Evolutionary conservation across 768 basidiomycete genomes (phyloP).

Genomic region (Pisolithus albus): DNA sequence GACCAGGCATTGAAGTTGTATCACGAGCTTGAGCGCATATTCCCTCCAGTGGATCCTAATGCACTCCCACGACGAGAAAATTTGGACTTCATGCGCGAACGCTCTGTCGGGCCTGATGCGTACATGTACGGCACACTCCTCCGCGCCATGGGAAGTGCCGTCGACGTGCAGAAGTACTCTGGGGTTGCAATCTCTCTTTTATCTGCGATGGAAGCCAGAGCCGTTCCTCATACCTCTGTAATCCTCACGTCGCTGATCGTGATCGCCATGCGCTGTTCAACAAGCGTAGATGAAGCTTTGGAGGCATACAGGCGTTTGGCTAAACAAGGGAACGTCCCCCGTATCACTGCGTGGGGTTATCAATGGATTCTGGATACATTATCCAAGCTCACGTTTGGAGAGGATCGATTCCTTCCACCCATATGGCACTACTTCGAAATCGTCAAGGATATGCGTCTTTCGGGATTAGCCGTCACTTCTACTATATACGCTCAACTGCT

Average conservation of each 20-base stretch:
- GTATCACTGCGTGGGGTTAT: constrained; percentile 55
- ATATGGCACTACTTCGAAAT: constrained; percentile 63
- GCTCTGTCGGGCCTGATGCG: constrained; percentile 40
- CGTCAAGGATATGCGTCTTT: constrained; percentile 69
- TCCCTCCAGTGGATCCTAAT: constrained; percentile 19
- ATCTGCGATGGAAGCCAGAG: constrained; percentile 56
- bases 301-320: constrained; percentile 46
- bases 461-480: constrained; percentile 49
- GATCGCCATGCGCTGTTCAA: constrained; percentile 58
- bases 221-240: constrained; percentile 39
- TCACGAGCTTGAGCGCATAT: constrained; percentile 35
- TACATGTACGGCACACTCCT: constrained; percentile 51
- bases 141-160: constrained; percentile 38
- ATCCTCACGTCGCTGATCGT: constrained; percentile 49
- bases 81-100: constrained; percentile 21
- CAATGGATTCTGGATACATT: constrained; percentile 58
- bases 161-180: constrained; percentile 44
- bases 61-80: constrained; percentile 1
- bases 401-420: constrained; percentile 34
- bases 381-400: constrained; percentile 47
- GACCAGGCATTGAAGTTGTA: constrained; percentile 52
- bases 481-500: constrained; percentile 66
- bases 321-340: constrained; percentile 18
- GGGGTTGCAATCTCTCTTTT: constrained; percentile 45
- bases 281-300: constrained; percentile 53